Base-by-base conservation (phyloP, 495 filamentous ascomycete genomes). In the Cercophora scortea region DNA sequence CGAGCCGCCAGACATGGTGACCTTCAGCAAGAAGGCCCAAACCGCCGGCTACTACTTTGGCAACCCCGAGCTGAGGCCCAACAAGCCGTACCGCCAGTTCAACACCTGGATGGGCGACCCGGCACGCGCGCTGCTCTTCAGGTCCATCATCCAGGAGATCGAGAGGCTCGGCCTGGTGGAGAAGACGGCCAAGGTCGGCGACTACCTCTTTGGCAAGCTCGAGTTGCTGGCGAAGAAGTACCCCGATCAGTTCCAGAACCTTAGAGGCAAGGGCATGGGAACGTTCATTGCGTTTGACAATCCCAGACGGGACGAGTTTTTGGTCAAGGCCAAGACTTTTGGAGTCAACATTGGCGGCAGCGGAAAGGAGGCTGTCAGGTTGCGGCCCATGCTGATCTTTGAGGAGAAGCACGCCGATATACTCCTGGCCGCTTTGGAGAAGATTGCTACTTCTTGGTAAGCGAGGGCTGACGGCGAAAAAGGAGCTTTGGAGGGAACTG, bases 51-150 rank as follows among this genome's bases (percentile, higher is more conserved):
- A 94, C 80, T 98, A 95, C 77, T 98, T 80, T 64, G 89, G 90
- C 32, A 87, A 95, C 76, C 80, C 82, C 15, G 80, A 85, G 44
- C 79, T 98, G 53, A 79, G 91, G n/a, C 93, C 93, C 45, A 96
- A 96, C 76, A 92, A 92, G 79, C 90, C 93, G n/a, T 97, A 96
- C 79, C 84, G 93, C 47, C 93, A 98, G 72, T 98, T 97, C 76
- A 98, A 98, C 74, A 98, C 94, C 53, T 98, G 93, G 93, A 96
- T 98, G 91, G 93, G 93, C 66, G 93, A 98, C 73, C 93, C 93
- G 32, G 83, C 88, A 9, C 83, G 89, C 45, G 90, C 89, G 8
- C 74, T 97, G 53, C 79, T 97, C 53, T 98, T 96, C 83, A 81
- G 87, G 51, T 89, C 86, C 58, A 96, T 98, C 70, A 82, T 95